Base-by-base conservation (phyloP, 495 filamentous ascomycete species). In the Tetracladium marchalianum region DNA sequence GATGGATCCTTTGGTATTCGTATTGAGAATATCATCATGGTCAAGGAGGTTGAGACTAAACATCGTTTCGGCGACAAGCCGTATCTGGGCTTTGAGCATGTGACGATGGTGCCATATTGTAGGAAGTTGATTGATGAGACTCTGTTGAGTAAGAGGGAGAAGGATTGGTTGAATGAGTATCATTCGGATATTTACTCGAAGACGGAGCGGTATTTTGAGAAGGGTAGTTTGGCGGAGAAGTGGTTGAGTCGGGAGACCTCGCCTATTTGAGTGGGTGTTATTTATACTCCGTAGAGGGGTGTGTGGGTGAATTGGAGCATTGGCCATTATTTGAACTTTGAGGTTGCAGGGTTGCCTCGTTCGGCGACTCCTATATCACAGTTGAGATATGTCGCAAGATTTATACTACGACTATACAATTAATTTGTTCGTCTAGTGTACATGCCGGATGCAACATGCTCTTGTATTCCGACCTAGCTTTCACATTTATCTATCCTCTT, bases 1-100 rank as follows among this genome's bases (percentile, higher is more conserved):
- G 93, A 99, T 56, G 93, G 89, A 38, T 81, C 81, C 9, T 99
- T 93, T 58, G 93, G 93, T n/a, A 94, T 99, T 57, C 85, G 93
- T 27, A 97, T 96, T 56, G 93, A 99, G 67, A 97, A 86, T 73
- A 70, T 99, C 47, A 77, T 94, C 50, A 86, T 95, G 77, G 85
- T 87, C 13, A 82, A 80, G 52, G 88, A 96, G 58, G 83, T 82
- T 12, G 67, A 94, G 59, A 95, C 90, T 6, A 80, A 84, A 46
- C 72, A 94, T 64, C 77, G 76, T 32, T 96, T 96, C 57, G 92
- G 90, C 5, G 90, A 95, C 43, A 92, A 90, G 66, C 85, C 90
- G 16, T 98, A 85, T 66, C 65, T 95, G 15, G 89, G 90, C 11
- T 97, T 99, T 53, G 89, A 99, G 68, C 87, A 94, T 60, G 88